phyloP scores from a whole-genome alignment of 225 moss, liverwort and hornwort species.

The Straminergon stramineum region DNA sequence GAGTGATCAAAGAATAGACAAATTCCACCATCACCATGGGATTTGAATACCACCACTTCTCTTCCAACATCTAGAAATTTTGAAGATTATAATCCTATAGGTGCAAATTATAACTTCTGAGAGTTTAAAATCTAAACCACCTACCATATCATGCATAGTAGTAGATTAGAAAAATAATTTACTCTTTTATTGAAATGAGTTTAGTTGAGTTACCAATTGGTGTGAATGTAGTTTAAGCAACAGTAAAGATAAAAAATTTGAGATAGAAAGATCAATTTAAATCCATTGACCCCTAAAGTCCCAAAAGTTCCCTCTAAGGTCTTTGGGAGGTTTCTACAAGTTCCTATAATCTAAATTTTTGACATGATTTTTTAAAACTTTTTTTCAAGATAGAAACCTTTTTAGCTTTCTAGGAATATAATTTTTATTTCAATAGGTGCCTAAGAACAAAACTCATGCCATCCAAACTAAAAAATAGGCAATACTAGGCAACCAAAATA shows the following conservation, averaged over 20 bases:
- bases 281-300: fast-evolving
- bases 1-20: fast-evolving
- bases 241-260: too few relatives aligned
- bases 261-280: too few relatives aligned
- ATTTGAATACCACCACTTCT: fast-evolving
- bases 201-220: fast-evolving
- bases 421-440: fast-evolving
- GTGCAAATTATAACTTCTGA: neutral
- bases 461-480: neutral
- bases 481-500: fast-evolving
- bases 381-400: neutral
- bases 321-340: fast-evolving
- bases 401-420: too few relatives aligned
- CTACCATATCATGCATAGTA: neutral
- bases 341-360: neutral
- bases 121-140: too few relatives aligned
- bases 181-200: fast-evolving
- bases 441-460: neutral
- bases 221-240: neutral
- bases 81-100: neutral
- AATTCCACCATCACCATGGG: fast-evolving
- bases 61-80: neutral
- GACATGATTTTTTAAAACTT: fast-evolving
- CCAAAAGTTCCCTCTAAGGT: fast-evolving
- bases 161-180: fast-evolving